Evolutionary conservation across 2,329 filamentous ascomycete species (phyloP).

Genomic region (Thyridium curvatum): DNA sequence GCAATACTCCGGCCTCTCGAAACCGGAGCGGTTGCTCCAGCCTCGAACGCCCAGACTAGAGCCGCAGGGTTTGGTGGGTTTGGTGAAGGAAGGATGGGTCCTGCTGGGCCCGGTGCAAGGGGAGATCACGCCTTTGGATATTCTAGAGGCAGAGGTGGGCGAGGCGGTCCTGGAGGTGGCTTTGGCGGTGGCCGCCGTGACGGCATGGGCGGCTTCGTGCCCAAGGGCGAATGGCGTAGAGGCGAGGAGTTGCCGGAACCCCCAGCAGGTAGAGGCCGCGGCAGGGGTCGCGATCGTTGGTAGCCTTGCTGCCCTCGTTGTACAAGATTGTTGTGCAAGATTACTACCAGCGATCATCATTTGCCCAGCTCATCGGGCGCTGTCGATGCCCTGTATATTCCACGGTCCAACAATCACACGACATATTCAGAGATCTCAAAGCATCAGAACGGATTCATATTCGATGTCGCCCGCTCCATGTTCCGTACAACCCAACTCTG

Average conservation of each 20-base stretch:
- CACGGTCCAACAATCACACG: too few relatives aligned
- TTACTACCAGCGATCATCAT: too few relatives aligned
- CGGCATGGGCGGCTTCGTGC: constrained; percentile 24
- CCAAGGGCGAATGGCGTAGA: constrained; percentile 59
- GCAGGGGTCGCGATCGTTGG: constrained; percentile 29
- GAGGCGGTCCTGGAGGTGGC: too few relatives aligned
- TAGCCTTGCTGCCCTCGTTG: constrained; percentile 3
- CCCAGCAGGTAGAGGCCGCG: constrained; percentile 39
- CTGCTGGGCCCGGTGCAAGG: constrained; percentile 4
- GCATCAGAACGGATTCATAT: too few relatives aligned
- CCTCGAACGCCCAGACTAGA: constrained; percentile 41
- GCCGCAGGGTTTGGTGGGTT: constrained; percentile 23
- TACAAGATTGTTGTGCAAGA: too few relatives aligned
- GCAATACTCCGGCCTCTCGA: constrained; percentile 70
- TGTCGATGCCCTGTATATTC: too few relatives aligned
- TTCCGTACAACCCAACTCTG: neutral
- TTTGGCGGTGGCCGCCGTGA: too few relatives aligned
- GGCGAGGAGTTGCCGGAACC: constrained; percentile 56
- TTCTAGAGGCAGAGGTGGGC: too few relatives aligned
- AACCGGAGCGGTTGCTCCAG: constrained; percentile 61
- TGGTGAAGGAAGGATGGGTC: constrained; percentile 35
- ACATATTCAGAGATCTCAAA: too few relatives aligned
- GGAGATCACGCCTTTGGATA: neutral
- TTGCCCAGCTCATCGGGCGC: too few relatives aligned
- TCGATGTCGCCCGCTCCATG: too few relatives aligned